These are phyloP conservation scores for Pestalotiopsis sp. DNA, from an alignment of 2,329 filamentous ascomycete genomes.

Conservation along the genomic window DNA sequence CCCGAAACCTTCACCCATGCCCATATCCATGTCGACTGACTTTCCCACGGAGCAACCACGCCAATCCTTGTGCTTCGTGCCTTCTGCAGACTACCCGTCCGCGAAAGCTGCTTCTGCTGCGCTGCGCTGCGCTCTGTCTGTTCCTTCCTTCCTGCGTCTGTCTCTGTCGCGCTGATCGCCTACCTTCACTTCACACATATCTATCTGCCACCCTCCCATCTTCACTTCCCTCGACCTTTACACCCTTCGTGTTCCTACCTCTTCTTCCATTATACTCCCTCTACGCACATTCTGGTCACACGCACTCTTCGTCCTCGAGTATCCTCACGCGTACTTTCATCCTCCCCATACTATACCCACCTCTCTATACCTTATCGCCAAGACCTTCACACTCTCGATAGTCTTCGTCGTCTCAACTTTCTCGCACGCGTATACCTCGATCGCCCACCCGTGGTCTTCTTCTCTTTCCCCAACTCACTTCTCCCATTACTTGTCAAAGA, in stretches of 20 bases:
- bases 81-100: background rate
- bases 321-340: slow-evolving; percentile 14
- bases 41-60: slow-evolving; percentile 8
- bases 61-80: slow-evolving; percentile 8
- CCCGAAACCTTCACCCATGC: slow-evolving; percentile 8
- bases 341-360: background rate
- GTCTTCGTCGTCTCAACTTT: background rate
- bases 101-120: background rate
- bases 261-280: background rate
- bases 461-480: slow-evolving; percentile 26
- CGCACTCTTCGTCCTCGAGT: slow-evolving; percentile 19
- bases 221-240: background rate
- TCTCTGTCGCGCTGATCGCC: slow-evolving; percentile 24
- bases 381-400: slow-evolving; percentile 12
- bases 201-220: slow-evolving; percentile 1
- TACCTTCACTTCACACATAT: slow-evolving; percentile 20
- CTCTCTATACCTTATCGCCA: slow-evolving; percentile 8
- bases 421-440: background rate
- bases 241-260: background rate
- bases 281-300: background rate
- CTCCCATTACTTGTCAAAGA: slow-evolving; percentile 13
- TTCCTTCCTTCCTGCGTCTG: background rate
- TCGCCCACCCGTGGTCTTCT: background rate
- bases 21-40: background rate
- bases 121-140: background rate